A percentile compares a stretch with the other conserved stretches of the same genome.
These are phyloP conservation scores for Yarrowia keelungensis DNA, from an alignment of 805 yeast genomes.

Conservation along the genomic window DNA sequence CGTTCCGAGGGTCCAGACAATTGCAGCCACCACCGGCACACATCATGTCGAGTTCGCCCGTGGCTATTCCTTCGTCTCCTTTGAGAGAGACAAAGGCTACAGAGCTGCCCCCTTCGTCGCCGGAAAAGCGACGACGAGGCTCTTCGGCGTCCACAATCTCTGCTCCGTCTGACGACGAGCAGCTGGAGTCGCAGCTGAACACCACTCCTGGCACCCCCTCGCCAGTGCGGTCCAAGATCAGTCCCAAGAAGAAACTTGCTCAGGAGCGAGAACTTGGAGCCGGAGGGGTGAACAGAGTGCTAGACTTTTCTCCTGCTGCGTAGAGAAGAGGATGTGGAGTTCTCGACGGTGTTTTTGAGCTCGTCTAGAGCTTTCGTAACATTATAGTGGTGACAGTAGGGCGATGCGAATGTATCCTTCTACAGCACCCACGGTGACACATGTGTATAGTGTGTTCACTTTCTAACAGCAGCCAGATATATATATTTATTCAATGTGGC, in stretches of 20 bases:
- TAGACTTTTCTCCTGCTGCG: conserved; percentile 34
- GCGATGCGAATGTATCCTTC: no score
- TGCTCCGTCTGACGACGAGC: conserved; percentile 49
- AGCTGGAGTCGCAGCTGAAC: conserved; percentile 33
- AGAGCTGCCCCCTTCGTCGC: conserved; percentile 25
- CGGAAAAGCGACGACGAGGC: conserved; percentile 48
- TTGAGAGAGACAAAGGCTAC: conserved; percentile 19
- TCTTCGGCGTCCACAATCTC: conserved; percentile 51
- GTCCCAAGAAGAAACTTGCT: conserved; percentile 32
- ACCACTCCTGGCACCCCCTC: conserved; percentile 38
- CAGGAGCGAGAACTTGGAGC: conserved; percentile 14
- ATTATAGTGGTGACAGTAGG: neutral
- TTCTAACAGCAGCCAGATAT: conserved; percentile 15
- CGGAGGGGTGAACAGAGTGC: conserved; percentile 19
- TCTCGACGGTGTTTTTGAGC: neutral
- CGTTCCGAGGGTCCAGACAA: conserved; percentile 38
- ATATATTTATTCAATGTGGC: conserved; percentile 22
- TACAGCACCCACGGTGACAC: no score
- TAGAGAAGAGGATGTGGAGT: neutral
- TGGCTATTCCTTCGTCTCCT: conserved; percentile 20
- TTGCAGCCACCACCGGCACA: conserved; percentile 31
- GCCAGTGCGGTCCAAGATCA: conserved; percentile 19
- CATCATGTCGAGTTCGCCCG: conserved; percentile 23
- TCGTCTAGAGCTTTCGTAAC: neutral
- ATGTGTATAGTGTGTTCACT: conserved; percentile 8